Evolutionary conservation across 371 early-diverging fungal species (phyloP).

Genomic region (Rhizopus arrhizus): DNA sequence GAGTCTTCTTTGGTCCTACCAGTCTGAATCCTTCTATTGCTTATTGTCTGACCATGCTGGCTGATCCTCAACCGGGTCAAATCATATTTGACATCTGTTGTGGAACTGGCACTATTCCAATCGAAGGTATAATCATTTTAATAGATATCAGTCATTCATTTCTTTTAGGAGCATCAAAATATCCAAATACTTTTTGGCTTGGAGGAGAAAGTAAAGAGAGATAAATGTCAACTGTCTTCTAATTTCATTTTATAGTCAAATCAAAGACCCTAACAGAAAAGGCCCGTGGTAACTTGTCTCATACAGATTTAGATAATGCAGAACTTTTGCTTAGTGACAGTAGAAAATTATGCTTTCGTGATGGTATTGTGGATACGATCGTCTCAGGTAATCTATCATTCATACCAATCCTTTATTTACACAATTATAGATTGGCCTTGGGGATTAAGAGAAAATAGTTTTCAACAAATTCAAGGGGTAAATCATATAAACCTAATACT

Average conservation of each 20-base stretch:
- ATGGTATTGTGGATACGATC: constrained; percentile 38
- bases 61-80: constrained; percentile 41
- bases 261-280: constrained; percentile 33
- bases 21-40: constrained; percentile 49
- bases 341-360: constrained; percentile 34
- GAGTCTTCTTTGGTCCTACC: constrained; percentile 41
- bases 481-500: background rate
- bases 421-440: constrained; percentile 47
- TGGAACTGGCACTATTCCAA: constrained; percentile 45
- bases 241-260: constrained; percentile 23
- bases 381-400: constrained; percentile 38
- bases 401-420: background rate
- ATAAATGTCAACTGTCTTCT: background rate
- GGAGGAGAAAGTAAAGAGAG: constrained; percentile 43
- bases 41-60: constrained; percentile 38
- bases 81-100: constrained; percentile 51
- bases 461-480: constrained; percentile 41
- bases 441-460: constrained; percentile 48
- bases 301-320: constrained; percentile 33
- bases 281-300: constrained; percentile 36
- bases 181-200: constrained; percentile 39
- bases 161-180: constrained; percentile 38
- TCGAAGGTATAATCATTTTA: constrained; percentile 25
- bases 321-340: constrained; percentile 46
- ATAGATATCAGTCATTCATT: background rate